Evolutionary conservation across 352 stramenopile species (phyloP).

Genomic region (Globisporangium cederbergense): DNA sequence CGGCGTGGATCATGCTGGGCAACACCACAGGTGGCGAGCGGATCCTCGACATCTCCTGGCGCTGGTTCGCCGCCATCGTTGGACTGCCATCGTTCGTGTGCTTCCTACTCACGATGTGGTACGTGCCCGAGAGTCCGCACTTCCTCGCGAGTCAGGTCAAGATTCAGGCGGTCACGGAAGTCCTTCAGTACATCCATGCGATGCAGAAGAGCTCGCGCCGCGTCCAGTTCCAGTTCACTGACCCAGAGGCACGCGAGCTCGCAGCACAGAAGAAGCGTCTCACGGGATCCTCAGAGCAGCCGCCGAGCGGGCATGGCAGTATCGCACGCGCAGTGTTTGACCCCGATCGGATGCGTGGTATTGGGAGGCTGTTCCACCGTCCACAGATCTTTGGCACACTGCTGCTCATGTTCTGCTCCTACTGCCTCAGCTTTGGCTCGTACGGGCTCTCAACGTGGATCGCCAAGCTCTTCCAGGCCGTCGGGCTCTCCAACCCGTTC

Average conservation of each 20-base stretch:
- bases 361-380: conserved; percentile 46
- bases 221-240: conserved; percentile 69
- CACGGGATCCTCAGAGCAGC: neutral
- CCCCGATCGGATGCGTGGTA: conserved; percentile 44
- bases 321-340: conserved; percentile 66
- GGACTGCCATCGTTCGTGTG: conserved; percentile 71
- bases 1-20: conserved; percentile 84
- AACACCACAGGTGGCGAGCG: conserved; percentile 53
- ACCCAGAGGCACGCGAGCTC: conserved; percentile 28
- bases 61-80: conserved; percentile 75
- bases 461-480: conserved; percentile 88
- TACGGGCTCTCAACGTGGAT: conserved; percentile 94
- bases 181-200: conserved; percentile 64
- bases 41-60: conserved; percentile 77
- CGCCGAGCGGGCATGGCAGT: conserved; percentile 31
- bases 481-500: conserved; percentile 87
- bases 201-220: conserved; percentile 39
- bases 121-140: conserved; percentile 82
- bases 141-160: conserved; percentile 71
- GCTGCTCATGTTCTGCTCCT: conserved; percentile 66
- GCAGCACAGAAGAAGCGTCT: conserved; percentile 2
- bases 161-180: conserved; percentile 38
- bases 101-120: conserved; percentile 54
- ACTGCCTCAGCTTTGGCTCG: conserved; percentile 84
- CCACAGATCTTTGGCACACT: conserved; percentile 43